These are phyloP conservation scores for Fusarium zealandicum DNA, from an alignment of 2,329 filamentous ascomycete genomes.

Conservation along the genomic window DNA sequence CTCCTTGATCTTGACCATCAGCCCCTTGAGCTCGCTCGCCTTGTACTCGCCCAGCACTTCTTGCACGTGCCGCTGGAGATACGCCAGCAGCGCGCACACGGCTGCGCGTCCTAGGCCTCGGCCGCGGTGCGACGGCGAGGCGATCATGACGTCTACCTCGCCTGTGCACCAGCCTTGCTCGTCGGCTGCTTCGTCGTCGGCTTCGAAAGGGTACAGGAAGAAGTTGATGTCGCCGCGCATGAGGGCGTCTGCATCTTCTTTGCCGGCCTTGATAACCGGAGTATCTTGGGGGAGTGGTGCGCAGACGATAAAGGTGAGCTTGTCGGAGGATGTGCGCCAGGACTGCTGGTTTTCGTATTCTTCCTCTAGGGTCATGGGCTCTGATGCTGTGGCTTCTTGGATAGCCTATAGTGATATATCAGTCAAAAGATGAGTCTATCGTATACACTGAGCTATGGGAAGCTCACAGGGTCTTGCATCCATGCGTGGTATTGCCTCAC, in stretches of 20 bases:
- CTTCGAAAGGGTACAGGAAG: conserved; percentile 72
- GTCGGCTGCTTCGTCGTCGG: conserved; percentile 47
- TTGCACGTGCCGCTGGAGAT: conserved; percentile 62
- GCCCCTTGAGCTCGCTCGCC: conserved; percentile 29
- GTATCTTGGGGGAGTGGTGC: conserved; percentile 47
- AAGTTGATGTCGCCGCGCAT: conserved; percentile 84
- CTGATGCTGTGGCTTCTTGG: conserved; percentile 85
- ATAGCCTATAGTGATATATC: conserved; percentile 63
- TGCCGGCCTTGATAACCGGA: conserved; percentile 43
- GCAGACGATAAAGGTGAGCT: conserved; percentile 91
- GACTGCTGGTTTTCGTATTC: conserved; percentile 91
- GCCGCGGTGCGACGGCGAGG: conserved; percentile 62
- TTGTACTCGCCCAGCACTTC: conserved; percentile 60
- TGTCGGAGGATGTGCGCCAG: conserved; percentile 84
- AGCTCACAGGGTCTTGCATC: conserved; percentile 81
- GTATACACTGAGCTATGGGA: not conserved
- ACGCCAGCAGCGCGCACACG: conserved; percentile 73
- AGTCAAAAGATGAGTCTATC: not conserved
- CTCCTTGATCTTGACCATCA: conserved; percentile 67
- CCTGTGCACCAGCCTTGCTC: conserved; percentile 56
- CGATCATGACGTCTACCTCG: conserved; percentile 90
- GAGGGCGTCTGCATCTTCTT: conserved; percentile 59
- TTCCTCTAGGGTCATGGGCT: conserved; percentile 78
- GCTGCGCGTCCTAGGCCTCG: conserved; percentile 71
- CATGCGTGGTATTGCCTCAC: conserved; percentile 85